Conservation (phyloP, 306 rosid species). For the Begonia loranthoides region DNA sequence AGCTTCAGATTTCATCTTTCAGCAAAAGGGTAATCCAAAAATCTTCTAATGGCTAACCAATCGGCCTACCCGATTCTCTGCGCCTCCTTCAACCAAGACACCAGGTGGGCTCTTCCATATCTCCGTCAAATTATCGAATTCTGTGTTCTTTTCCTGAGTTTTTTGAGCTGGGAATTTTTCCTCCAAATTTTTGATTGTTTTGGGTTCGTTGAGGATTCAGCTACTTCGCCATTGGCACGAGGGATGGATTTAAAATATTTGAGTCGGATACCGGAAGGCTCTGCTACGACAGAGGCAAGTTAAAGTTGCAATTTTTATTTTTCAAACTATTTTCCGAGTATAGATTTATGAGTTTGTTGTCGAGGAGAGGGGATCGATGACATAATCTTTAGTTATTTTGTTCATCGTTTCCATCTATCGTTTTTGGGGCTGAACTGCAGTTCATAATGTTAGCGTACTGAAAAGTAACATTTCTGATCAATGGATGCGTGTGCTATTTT, state of each 20-base stretch:
- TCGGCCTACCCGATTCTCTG: slow-evolving; percentile 50
- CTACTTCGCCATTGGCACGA: slow-evolving; percentile 73
- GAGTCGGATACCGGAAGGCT: slow-evolving; percentile 66
- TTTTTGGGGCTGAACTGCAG: background rate
- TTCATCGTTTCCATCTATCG: background rate
- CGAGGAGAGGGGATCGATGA: too few species aligned
- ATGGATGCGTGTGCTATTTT: too few species aligned
- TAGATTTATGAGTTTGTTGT: too few species aligned
- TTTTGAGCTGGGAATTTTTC: background rate
- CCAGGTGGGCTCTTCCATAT: slow-evolving; percentile 25
- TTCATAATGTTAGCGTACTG: background rate
- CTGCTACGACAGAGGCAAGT: slow-evolving; percentile 56
- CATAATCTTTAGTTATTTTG: background rate
- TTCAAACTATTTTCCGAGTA: too few species aligned
- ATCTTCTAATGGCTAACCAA: slow-evolving; percentile 37
- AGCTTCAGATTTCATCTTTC: background rate
- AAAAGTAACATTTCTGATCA: too few species aligned
- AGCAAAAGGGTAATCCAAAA: background rate
- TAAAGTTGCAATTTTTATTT: background rate
- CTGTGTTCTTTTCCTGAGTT: background rate
- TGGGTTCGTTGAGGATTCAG: slow-evolving; percentile 24
- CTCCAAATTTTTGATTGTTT: background rate
- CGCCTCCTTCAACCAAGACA: slow-evolving; percentile 91
- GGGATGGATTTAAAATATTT: slow-evolving; percentile 68
- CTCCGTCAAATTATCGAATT: background rate